A percentile compares a stretch with the other conserved stretches of the same genome.
phyloP scores from a whole-genome alignment of 2,329 filamentous ascomycete genomes.

The Trichoderma sp. region DNA sequence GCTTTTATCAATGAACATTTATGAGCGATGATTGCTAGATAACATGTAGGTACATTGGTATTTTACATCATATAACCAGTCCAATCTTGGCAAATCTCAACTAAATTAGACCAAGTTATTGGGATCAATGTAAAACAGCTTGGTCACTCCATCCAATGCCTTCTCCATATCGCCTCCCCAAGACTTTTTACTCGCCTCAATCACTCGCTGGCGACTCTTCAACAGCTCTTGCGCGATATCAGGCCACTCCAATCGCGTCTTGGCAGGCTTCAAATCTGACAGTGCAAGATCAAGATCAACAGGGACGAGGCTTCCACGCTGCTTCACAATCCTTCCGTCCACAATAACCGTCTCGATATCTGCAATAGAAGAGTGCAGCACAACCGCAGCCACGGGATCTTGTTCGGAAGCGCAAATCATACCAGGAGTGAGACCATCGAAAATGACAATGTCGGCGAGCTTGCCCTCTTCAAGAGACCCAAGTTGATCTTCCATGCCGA shows the following conservation, averaged over 20 bases:
- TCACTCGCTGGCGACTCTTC: neutral
- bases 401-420: constrained; percentile 25
- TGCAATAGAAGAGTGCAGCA: constrained; percentile 52
- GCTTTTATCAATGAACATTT: neutral
- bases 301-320: constrained; percentile 38
- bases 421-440: constrained; percentile 36
- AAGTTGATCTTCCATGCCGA: constrained; percentile 43
- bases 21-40: neutral
- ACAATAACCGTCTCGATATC: constrained; percentile 53
- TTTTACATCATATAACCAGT: neutral
- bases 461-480: constrained; percentile 49
- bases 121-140: neutral
- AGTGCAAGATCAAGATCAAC: constrained; percentile 3
- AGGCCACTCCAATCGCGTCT: neutral
- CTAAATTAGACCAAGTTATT: neutral
- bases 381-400: constrained; percentile 55
- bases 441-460: constrained; percentile 51
- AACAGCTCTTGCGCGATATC: constrained; percentile 9
- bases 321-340: constrained; percentile 49
- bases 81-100: neutral
- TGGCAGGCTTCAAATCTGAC: neutral
- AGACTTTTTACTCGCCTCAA: constrained; percentile 1
- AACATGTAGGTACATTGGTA: neutral
- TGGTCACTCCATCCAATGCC: neutral
- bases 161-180: constrained; percentile 7